These are phyloP conservation scores for Comarum palustre DNA, from an alignment of 306 rosid species.

Conservation along the genomic window DNA sequence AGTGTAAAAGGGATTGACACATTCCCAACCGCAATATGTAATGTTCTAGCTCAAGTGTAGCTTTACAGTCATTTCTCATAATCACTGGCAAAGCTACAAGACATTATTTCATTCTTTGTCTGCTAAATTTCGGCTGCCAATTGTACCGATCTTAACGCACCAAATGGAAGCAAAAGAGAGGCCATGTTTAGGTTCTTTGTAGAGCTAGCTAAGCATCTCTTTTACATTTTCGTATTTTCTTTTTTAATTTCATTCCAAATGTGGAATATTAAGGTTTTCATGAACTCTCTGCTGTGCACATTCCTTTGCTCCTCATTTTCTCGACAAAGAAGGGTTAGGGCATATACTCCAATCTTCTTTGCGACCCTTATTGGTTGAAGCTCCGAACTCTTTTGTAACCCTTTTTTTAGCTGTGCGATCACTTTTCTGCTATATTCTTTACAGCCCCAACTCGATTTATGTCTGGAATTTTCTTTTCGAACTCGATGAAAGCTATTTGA, in stretches of 20 bases:
- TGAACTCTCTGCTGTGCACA: constrained; percentile 22
- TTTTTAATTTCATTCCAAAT: constrained; percentile 34
- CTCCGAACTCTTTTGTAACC: not conserved
- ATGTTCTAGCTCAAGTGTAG: constrained; percentile 23
- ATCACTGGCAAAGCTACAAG: constrained; percentile 21
- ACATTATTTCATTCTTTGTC: constrained; percentile 42
- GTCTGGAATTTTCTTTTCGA: constrained; percentile 24
- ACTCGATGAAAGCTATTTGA: constrained; percentile 33
- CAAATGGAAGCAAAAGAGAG: constrained; percentile 25
- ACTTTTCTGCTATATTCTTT: constrained; percentile 37
- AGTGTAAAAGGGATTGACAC: constrained; percentile 21
- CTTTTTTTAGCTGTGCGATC: not conserved
- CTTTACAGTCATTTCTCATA: constrained; percentile 24
- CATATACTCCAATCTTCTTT: constrained; percentile 29
- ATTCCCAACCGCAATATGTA: constrained; percentile 30
- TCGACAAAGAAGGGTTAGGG: constrained; percentile 14
- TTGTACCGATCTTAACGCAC: constrained; percentile 21
- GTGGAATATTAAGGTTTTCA: constrained; percentile 52
- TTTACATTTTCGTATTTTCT: constrained; percentile 10
- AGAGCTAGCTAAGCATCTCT: constrained; percentile 17
- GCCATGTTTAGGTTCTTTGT: constrained; percentile 7
- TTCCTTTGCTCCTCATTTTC: constrained; percentile 17
- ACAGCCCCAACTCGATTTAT: constrained; percentile 46
- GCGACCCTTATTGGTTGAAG: constrained; percentile 32
- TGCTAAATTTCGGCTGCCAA: constrained; percentile 37